Evolutionary conservation across 2,329 filamentous ascomycete species (phyloP), one percentile per base, ranked within the genome.

Genomic region (Shiraia sp.): DNA sequence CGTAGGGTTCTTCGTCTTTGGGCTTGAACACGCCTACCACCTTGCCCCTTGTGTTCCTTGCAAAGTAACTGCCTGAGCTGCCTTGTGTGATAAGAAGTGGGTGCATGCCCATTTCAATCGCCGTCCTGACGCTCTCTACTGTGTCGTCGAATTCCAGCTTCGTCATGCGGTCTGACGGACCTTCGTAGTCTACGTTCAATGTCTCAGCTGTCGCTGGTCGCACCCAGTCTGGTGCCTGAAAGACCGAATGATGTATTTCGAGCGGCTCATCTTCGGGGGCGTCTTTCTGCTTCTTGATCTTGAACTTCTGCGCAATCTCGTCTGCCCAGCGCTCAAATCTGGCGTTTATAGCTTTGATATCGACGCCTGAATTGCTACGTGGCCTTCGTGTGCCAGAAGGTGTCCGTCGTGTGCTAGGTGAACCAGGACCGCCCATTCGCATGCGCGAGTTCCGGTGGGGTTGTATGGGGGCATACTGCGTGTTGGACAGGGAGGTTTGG

Each of bases 11-110:
- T 73, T 99, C 93, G 59, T 99, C 93, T 72, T 99, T 99, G 29
- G 93, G 93, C 70, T 99, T 99, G 75, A 99, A 99, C 4, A 99
- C 93, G 25, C 91, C 93, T 3, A 99, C 90, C 12, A 96, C 89
- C 74, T 95, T 96, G 36, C 93, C 93, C 42, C 92, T 86, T 1
- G 82, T 82, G 60, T 96, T 95, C 45, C 91, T 81, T 17, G 93
- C 93, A 78, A 99, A 99, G 74, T 99, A 99, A 70, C 91, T 96
- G 34, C 93, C 93, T 3, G 93, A 97, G 71, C 92, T 97, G 27
- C 93, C 93, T 68, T 99, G 93, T 0, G 91, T 86, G 55, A 99
- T 99, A 83, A 99, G 88, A 60, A 88, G 91, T 4, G 93, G 93
- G 66, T 99, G 93, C 35, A 92, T 82, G 28, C 90, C 91, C 66